phyloP scores from a whole-genome alignment of 225 moss, liverwort and hornwort genomes.

The Pseudisothecium myosuroides region DNA sequence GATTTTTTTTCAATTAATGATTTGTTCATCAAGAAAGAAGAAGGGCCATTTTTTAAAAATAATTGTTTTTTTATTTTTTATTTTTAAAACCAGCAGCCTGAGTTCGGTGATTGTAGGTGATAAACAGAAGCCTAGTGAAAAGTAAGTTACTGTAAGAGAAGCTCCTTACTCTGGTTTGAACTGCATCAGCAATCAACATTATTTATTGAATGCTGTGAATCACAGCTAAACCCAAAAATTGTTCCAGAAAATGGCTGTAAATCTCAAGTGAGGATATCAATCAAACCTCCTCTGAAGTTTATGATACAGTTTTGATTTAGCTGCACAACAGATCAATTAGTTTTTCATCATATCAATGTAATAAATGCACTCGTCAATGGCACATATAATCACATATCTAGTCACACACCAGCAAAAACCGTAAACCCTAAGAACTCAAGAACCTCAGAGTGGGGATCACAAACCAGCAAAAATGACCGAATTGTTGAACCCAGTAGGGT shows the following conservation, averaged over 20 bases:
- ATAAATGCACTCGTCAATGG: neutral
- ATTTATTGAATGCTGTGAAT: neutral
- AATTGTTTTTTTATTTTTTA: no score
- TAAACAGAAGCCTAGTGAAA: neutral
- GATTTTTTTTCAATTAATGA: no score
- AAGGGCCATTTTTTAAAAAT: no score
- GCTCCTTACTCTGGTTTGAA: neutral
- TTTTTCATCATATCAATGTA: neutral
- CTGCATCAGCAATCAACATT: neutral
- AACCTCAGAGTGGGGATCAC: neutral
- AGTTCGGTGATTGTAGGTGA: neutral
- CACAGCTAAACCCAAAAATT: neutral
- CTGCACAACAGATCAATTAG: neutral
- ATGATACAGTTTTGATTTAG: constrained; percentile 14
- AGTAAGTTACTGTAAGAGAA: neutral
- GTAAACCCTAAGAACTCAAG: neutral
- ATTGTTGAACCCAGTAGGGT: constrained; percentile 23
- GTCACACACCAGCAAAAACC: no score
- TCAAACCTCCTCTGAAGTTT: constrained; percentile 22
- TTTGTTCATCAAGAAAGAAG: neutral
- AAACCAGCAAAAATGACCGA: constrained; percentile 30
- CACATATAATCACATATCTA: neutral
- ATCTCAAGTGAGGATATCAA: neutral
- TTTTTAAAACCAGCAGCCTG: neutral
- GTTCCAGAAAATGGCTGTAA: neutral